phyloP scores from a whole-genome alignment of 2,329 filamentous ascomycete genomes.

The Chaetomiaceae sp. region DNA sequence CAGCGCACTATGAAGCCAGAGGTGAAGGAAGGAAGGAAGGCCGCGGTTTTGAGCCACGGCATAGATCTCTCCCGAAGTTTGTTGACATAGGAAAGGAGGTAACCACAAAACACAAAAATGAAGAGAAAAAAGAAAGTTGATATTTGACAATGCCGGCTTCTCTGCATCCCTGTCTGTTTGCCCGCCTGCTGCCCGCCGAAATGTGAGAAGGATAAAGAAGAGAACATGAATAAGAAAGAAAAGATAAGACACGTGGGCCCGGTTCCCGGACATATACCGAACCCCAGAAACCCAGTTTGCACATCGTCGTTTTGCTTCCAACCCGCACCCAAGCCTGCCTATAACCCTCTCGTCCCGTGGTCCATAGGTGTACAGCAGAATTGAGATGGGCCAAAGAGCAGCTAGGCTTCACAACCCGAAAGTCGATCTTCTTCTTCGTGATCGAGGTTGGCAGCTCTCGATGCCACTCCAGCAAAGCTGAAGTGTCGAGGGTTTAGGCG shows the following conservation, averaged over 20 bases:
- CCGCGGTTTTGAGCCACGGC: no score
- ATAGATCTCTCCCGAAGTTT: no score
- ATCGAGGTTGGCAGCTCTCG: no score
- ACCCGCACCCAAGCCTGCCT: constrained; percentile 10
- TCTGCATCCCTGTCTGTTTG: not conserved
- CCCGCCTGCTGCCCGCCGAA: constrained; percentile 1
- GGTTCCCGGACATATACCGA: constrained; percentile 19
- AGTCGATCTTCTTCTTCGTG: no score
- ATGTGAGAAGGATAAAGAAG: constrained; percentile 17
- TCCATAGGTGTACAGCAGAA: not conserved
- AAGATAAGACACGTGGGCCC: constrained; percentile 6
- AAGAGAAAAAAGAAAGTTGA: constrained; percentile 4
- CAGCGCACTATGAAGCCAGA: no score
- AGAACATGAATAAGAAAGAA: constrained; percentile 16
- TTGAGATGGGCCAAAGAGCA: not conserved
- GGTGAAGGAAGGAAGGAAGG: no score
- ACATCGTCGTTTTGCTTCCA: constrained; percentile 10
- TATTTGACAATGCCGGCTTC: constrained; percentile 14
- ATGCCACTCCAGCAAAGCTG: no score
- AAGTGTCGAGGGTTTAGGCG: no score
- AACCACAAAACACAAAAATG: no score
- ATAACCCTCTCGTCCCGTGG: constrained; percentile 2
- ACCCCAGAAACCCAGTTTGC: constrained; percentile 16
- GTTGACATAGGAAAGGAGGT: constrained; percentile 10
- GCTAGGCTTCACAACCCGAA: not conserved